Base-by-base conservation (phyloP, 805 yeast genomes). In the Cyberlindnera amylophila region DNA sequence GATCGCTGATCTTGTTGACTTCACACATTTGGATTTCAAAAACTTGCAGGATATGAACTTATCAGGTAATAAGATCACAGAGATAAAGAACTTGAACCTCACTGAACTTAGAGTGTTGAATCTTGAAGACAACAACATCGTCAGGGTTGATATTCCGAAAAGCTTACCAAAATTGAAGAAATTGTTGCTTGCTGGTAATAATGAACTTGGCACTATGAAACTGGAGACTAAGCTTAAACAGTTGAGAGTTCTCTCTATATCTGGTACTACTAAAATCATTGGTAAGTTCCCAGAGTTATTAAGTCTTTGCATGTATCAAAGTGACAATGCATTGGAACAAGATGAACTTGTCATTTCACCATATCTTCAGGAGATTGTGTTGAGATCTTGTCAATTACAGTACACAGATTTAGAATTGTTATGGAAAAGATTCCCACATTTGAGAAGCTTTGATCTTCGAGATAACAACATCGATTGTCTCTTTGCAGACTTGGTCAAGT, bases 11-110 rank as follows among this genome's bases (percentile, higher is more conserved):
- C 36, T 43, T 13, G 34, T 47, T 3, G 47, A 47, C 31, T 44
- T 47, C 36, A 16, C 36, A 8, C 15, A 34, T 11, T 28, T 48
- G 32, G 31, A 39, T 7, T 23, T 42, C 14, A 27, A 37, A 1
- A 69, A 34, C 10, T 28, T 55, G 32, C 36, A 38, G 11, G 47
- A 46, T 23, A 23, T 56, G 32, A 39, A 46, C 26, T 13, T 55
- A 11, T 36, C 47, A 13, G 34, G 43, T 18, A 55, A 50, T 32
- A 33, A 41, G 10, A 42, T 57, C 4, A 34, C 39, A 12, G 16
- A 13, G 4, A 23, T 46, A 13, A 39, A 28, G 27, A 31, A 31
- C 31, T 33, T 41, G 6, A 11, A 21, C 10, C 21, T 37, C 23
- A 32, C 21, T 3, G 15, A 13, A 2, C 15, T 46, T 32, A 34